phyloP scores from a whole-genome alignment of 495 filamentous ascomycete species.

The Talaromyces nanjingensis region DNA sequence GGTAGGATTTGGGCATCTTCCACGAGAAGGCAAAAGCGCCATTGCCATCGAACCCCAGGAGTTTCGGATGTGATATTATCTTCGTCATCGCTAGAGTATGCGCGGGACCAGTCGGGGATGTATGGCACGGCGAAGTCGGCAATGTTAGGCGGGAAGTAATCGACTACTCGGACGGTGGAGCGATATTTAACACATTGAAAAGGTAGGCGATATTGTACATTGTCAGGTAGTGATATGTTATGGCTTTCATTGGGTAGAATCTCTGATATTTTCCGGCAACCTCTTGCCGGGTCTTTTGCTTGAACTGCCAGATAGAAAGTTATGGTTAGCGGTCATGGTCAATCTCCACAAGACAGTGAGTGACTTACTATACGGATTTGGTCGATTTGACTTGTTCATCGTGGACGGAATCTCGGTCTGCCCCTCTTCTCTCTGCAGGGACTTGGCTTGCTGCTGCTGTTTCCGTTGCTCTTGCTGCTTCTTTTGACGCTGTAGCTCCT shows the following conservation, averaged over 20 bases:
- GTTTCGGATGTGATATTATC: conserved; percentile 21
- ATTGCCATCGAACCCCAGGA: conserved; percentile 52
- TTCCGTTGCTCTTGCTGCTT: conserved; percentile 26
- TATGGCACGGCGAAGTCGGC: conserved; percentile 62
- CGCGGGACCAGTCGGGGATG: conserved; percentile 36
- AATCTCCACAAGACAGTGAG: background rate
- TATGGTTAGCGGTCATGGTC: conserved; percentile 7
- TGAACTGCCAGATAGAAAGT: conserved; percentile 21
- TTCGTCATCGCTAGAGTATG: conserved; percentile 27
- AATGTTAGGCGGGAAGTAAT: conserved; percentile 67
- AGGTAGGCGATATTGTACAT: conserved; percentile 43
- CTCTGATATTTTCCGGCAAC: conserved; percentile 27
- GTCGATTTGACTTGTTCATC: conserved; percentile 21
- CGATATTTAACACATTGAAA: conserved; percentile 72
- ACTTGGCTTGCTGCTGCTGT: conserved; percentile 22
- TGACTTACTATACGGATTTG: conserved; percentile 31
- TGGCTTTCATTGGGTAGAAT: conserved; percentile 36
- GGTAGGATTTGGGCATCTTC: conserved; percentile 47
- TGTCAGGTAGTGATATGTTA: conserved; percentile 33
- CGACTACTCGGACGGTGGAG: conserved; percentile 63
- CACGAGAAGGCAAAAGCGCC: conserved; percentile 70
- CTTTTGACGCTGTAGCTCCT: conserved; percentile 24
- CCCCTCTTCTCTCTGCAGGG: conserved; percentile 27
- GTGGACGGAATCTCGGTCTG: conserved; percentile 17
- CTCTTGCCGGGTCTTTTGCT: conserved; percentile 21